Conservation (phyloP, 2,329 filamentous ascomycete species). For the Endothia cerciana region DNA sequence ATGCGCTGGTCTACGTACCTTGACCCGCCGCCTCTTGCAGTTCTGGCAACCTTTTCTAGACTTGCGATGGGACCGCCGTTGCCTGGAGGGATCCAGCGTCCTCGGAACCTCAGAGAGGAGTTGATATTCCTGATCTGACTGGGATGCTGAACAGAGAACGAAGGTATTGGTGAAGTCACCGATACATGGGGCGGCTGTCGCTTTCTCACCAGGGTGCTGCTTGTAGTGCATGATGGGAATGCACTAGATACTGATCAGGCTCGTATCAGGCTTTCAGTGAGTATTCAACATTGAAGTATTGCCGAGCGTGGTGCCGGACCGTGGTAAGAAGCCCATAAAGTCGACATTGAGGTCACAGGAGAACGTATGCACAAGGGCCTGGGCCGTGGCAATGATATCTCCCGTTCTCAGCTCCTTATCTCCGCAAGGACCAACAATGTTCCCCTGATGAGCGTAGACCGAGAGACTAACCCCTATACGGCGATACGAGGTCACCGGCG, state of each 20-base stretch:
- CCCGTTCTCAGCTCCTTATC: conserved; percentile 3
- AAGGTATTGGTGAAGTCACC: conserved; percentile 8
- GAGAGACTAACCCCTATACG: neutral
- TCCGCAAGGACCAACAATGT: no score
- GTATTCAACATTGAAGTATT: neutral
- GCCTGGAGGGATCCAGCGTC: conserved; percentile 19
- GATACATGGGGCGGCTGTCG: neutral
- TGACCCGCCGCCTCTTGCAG: conserved; percentile 34
- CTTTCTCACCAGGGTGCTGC: neutral
- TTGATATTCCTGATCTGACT: neutral
- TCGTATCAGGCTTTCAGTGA: neutral
- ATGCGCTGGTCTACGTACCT: conserved; percentile 25
- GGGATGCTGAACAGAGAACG: neutral
- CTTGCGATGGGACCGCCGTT: conserved; percentile 32
- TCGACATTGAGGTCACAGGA: neutral
- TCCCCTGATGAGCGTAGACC: no score
- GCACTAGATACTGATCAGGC: neutral
- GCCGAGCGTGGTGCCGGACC: neutral
- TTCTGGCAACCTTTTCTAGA: conserved; percentile 33
- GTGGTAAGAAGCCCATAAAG: neutral
- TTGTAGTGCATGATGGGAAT: neutral
- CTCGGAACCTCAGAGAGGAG: conserved; percentile 8
- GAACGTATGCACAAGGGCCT: neutral
- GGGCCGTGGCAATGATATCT: neutral
- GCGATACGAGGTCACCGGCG: neutral